phyloP scores from a whole-genome alignment of 2,329 filamentous ascomycete genomes.

The Orbilia quercus region DNA sequence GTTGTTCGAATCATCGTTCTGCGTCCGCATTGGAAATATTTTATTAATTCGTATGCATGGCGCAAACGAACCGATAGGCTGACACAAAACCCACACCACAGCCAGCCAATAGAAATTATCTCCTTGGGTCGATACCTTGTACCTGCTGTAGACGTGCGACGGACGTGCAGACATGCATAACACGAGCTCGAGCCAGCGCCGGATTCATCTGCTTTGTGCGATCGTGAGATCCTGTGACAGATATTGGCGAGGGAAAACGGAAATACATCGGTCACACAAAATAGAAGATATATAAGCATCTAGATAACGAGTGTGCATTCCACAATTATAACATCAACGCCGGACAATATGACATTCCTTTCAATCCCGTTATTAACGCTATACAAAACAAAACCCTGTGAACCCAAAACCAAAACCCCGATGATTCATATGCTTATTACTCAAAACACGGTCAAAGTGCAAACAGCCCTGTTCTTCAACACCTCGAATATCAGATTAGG shows the following conservation, averaged over 20 bases:
- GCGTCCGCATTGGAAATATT: not conserved
- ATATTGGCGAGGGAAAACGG: not conserved
- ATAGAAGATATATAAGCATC: slow-evolving; percentile 11
- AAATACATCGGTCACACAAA: slow-evolving; percentile 3
- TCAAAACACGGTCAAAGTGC: slow-evolving; percentile 88
- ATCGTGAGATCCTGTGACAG: slow-evolving; percentile 31
- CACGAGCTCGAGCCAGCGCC: slow-evolving; percentile 24
- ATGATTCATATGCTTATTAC: slow-evolving; percentile 12
- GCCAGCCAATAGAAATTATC: slow-evolving; percentile 11
- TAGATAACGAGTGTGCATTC: slow-evolving; percentile 4
- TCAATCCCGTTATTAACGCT: not conserved
- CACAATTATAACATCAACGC: slow-evolving; percentile 14
- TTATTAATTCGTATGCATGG: not conserved
- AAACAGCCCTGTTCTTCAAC: slow-evolving; percentile 88
- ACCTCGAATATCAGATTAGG: slow-evolving; percentile 96
- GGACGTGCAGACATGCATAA: slow-evolving; percentile 22
- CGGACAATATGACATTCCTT: slow-evolving; percentile 2
- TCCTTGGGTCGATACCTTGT: too few species aligned
- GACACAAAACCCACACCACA: too few species aligned
- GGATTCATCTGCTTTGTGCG: slow-evolving; percentile 44
- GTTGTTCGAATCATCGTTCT: slow-evolving; percentile 4
- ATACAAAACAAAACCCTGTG: slow-evolving; percentile 7
- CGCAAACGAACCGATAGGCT: slow-evolving; percentile 19
- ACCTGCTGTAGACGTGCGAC: slow-evolving; percentile 26
- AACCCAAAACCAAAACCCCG: slow-evolving; percentile 10